Percentiles rank a stretch among this genome's conserved stretches.
phyloP scores from a whole-genome alignment of 1,284 basidiomycete genomes.

The Caloboletus inedulis region DNA sequence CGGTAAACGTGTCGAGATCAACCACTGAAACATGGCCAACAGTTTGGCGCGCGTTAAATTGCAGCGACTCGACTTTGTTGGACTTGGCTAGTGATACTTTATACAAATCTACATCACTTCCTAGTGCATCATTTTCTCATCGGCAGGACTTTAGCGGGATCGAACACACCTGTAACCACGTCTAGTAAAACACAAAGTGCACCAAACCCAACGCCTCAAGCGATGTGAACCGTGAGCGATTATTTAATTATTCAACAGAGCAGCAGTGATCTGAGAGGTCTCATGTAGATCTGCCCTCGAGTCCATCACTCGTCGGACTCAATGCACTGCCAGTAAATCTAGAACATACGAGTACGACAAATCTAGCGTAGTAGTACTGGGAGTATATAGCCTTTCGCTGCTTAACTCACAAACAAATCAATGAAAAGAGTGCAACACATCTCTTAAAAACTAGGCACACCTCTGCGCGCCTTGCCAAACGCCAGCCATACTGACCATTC shows the following conservation, averaged over 20 bases:
- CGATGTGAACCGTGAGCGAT: too few relatives aligned
- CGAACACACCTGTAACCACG: not conserved
- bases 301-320: not conserved
- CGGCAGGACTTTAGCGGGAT: not conserved
- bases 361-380: conserved; percentile 6
- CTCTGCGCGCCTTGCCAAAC: conserved; percentile 7
- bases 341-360: conserved; percentile 14
- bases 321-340: not conserved
- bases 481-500: not conserved
- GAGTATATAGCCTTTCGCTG: not conserved
- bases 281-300: not conserved
- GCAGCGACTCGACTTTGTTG: too few relatives aligned
- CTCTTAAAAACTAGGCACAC: conserved; percentile 5
- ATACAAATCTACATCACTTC: not conserved
- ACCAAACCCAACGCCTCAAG: not conserved
- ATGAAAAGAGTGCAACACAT: conserved; percentile 1
- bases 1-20: too few relatives aligned
- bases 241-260: too few relatives aligned
- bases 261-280: too few relatives aligned
- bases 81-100: too few relatives aligned
- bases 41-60: not conserved
- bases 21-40: not conserved
- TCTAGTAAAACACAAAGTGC: not conserved
- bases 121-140: not conserved
- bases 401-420: conserved; percentile 21